phyloP scores from a whole-genome alignment of 2,329 filamentous ascomycete species.

The Lithohypha guttulata region DNA sequence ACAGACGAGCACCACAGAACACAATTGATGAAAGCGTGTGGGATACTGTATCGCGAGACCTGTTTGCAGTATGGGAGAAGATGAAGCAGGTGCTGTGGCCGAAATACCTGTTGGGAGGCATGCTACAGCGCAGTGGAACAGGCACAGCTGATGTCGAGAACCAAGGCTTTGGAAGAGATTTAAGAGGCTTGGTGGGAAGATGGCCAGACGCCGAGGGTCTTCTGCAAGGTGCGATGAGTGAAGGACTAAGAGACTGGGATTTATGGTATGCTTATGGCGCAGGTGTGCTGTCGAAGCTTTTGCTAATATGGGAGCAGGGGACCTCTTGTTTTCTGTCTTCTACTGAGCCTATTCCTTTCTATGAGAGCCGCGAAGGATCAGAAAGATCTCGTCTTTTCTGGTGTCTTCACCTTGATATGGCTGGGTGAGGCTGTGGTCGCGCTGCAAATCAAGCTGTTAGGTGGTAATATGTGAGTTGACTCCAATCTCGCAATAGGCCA shows the following conservation, averaged over 20 bases:
- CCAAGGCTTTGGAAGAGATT: constrained; percentile 34
- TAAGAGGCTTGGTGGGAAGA: constrained; percentile 48
- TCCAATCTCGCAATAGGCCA: neutral
- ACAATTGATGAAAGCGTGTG: constrained; percentile 97
- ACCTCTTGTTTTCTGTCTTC: constrained; percentile 82
- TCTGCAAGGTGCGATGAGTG: constrained; percentile 64
- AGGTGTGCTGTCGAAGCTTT: neutral
- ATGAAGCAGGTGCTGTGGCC: constrained; percentile 95
- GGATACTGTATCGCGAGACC: constrained; percentile 87
- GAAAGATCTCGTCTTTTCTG: constrained; percentile 82
- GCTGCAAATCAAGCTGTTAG: constrained; percentile 91
- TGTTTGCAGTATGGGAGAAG: constrained; percentile 93
- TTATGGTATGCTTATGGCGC: constrained; percentile 51
- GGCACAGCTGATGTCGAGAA: constrained; percentile 49
- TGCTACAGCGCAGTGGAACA: constrained; percentile 47
- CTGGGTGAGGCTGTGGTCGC: constrained; percentile 93
- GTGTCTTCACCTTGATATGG: constrained; percentile 95
- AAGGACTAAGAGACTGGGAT: constrained; percentile 91
- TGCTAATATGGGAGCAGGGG: constrained; percentile 46
- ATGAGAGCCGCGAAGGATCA: constrained; percentile 69
- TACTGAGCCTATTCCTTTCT: constrained; percentile 79
- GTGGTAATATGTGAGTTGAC: constrained; percentile 80
- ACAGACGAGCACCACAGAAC: constrained; percentile 76
- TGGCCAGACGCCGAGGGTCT: constrained; percentile 60
- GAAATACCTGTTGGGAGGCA: constrained; percentile 72